Evolutionary conservation across 257 asterid species (phyloP).

Genomic region (Salvia hispanica): DNA sequence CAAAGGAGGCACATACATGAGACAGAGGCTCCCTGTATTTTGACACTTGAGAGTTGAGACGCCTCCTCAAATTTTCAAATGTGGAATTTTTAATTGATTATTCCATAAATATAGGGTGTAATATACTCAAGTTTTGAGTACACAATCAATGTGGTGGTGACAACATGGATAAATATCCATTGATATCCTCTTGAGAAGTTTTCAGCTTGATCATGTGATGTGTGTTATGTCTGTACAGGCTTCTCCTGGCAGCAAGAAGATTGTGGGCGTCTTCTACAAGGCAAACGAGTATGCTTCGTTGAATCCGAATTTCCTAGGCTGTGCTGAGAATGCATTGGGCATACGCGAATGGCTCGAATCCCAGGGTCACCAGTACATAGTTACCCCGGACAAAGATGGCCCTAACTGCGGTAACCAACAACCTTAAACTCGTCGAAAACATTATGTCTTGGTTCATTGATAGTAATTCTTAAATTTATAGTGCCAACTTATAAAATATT

Average conservation of each 20-base stretch:
- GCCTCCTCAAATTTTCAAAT: no score
- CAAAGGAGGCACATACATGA: no score
- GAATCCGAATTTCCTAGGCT: slow-evolving; percentile 91
- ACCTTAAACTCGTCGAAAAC: neutral
- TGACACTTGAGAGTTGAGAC: no score
- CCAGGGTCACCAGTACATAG: slow-evolving; percentile 83
- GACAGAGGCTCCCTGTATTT: no score
- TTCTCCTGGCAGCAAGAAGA: slow-evolving; percentile 90
- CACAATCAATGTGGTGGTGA: no score
- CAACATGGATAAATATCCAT: neutral
- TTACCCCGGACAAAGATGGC: slow-evolving; percentile 93
- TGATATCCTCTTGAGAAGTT: no score
- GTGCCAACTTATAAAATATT: no score
- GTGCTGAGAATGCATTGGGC: slow-evolving; percentile 87
- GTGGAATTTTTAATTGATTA: no score
- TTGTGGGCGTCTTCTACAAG: slow-evolving; percentile 91
- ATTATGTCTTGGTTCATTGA: neutral
- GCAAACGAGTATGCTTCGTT: slow-evolving; percentile 82
- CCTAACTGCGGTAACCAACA: slow-evolving; percentile 67
- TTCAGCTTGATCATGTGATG: slow-evolving; percentile 5
- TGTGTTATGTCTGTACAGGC: slow-evolving; percentile 47
- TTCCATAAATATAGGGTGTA: no score
- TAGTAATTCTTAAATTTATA: no score
- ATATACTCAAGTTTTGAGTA: no score
- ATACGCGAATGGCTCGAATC: slow-evolving; percentile 93